Percentiles rank a stretch among this genome's conserved stretches.
Evolutionary conservation across 768 basidiomycete genomes (phyloP).

Genomic region (Russula sp.): DNA sequence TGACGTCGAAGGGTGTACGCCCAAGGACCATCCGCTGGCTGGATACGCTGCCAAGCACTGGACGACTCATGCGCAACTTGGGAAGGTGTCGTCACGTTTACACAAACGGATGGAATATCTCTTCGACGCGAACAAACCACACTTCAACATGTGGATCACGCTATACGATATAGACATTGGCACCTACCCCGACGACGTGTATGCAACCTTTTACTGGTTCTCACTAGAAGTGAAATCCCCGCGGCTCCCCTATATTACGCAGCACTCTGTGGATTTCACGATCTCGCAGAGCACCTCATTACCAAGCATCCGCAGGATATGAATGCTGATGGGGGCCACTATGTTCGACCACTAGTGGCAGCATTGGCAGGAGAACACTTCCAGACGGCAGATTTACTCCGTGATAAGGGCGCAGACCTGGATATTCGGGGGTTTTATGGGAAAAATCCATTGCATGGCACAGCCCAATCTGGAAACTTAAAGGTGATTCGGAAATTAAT

Average conservation of each 20-base stretch:
- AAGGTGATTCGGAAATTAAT: neutral
- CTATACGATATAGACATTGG: neutral
- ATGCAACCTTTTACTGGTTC: neutral
- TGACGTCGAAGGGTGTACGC: neutral
- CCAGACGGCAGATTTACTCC: neutral
- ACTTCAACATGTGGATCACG: neutral
- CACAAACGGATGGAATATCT: neutral
- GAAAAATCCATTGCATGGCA: neutral
- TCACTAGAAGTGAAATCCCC: no score
- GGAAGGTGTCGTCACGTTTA: neutral
- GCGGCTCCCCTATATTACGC: neutral
- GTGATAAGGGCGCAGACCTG: neutral
- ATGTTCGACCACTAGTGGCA: neutral
- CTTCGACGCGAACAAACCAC: neutral
- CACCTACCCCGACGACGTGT: accelerated
- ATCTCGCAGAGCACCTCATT: neutral
- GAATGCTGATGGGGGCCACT: neutral
- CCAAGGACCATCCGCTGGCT: no score
- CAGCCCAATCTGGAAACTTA: neutral
- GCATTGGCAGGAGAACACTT: neutral
- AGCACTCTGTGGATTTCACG: neutral
- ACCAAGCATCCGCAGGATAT: neutral
- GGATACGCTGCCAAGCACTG: neutral
- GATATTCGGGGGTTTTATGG: no score
- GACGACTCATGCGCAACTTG: neutral